phyloP scores from a whole-genome alignment of 768 basidiomycete genomes.

The Suillus ampliporus region DNA sequence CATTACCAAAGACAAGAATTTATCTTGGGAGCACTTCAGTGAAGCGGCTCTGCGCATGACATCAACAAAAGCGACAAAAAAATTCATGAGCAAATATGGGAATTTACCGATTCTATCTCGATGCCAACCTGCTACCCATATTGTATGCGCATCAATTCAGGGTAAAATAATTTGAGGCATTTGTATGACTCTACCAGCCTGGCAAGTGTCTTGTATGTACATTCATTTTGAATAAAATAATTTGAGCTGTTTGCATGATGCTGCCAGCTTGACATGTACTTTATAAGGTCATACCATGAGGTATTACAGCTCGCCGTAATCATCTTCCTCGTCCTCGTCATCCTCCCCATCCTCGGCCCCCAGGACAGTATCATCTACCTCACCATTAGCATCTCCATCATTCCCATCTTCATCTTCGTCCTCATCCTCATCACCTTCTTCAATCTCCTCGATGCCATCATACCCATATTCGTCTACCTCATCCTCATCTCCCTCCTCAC shows the following conservation, averaged over 20 bases:
- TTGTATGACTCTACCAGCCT: not conserved
- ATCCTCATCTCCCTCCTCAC: not conserved
- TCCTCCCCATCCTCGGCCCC: no score
- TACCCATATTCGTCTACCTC: constrained; percentile 5
- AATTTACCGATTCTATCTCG: not conserved
- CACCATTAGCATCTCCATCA: constrained; percentile 8
- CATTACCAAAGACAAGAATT: no score
- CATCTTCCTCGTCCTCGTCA: no score
- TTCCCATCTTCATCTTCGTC: not conserved
- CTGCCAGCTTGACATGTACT: not conserved
- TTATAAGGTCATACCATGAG: no score
- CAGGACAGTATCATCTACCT: not conserved
- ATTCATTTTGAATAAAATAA: not conserved
- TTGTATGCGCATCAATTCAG: not conserved
- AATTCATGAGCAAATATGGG: not conserved
- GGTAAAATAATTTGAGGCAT: not conserved
- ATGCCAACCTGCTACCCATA: not conserved
- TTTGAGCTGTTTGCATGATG: not conserved
- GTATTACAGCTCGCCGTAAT: no score
- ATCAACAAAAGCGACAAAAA: not conserved
- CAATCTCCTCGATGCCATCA: constrained; percentile 4
- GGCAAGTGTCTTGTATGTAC: not conserved
- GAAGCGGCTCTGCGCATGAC: no score
- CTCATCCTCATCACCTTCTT: not conserved
- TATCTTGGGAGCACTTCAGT: no score